Percentiles rank a stretch among this genome's conserved stretches.
Evolutionary conservation across 1,284 basidiomycete genomes (phyloP).

Genomic region (Malassezia vespertilionis): DNA sequence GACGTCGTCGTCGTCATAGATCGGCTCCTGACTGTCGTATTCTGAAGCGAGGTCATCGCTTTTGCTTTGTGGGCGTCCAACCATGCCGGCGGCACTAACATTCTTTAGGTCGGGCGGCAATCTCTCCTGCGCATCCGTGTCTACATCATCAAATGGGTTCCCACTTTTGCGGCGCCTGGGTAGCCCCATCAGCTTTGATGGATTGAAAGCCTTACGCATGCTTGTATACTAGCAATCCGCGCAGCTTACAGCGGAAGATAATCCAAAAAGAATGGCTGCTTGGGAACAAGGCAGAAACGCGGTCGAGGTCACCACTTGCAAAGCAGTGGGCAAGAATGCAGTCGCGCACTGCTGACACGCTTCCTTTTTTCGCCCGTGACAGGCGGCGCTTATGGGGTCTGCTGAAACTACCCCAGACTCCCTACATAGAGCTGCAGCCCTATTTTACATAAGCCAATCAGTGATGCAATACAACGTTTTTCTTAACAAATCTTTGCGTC

Average conservation of each 20-base stretch:
- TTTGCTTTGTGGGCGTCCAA: neutral
- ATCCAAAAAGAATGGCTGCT: neutral
- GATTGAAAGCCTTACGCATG: slow-evolving; percentile 17
- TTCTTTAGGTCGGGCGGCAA: neutral
- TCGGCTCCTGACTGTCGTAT: slow-evolving; percentile 5
- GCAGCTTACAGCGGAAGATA: neutral
- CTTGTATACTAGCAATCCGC: neutral
- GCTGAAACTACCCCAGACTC: neutral
- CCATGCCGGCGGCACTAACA: neutral
- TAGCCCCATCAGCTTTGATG: slow-evolving; percentile 8
- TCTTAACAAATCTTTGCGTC: no score
- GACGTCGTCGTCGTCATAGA: slow-evolving; percentile 7
- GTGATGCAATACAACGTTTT: no score
- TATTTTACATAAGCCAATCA: neutral
- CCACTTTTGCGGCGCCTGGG: slow-evolving; percentile 3
- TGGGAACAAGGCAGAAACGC: neutral
- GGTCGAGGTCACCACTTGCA: no score
- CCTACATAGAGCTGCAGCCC: neutral
- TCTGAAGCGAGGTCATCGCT: neutral
- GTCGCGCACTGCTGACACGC: no score
- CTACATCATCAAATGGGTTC: neutral
- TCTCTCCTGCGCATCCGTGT: neutral
- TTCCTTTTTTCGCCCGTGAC: no score
- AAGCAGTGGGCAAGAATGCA: no score
- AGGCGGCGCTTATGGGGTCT: no score